Evolutionary conservation across 1,284 basidiomycete species (phyloP), one percentile per base, ranked within the genome.

Genomic region (Puccinia polysora): DNA sequence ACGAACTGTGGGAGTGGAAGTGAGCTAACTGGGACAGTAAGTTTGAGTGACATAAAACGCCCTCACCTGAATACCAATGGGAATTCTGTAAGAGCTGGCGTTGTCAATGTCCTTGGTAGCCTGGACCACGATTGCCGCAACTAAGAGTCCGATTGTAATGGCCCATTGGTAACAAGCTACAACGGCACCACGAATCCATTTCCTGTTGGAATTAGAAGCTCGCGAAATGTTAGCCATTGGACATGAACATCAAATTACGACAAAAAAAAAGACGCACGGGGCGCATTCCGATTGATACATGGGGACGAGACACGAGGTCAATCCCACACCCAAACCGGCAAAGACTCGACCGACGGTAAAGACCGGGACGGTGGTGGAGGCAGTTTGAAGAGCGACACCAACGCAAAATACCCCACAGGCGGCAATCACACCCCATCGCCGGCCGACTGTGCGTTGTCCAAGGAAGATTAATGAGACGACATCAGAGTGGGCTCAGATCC

Each of bases 251-350:
- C n/a, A n/a, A n/a, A n/a, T n/a, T n/a, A n/a, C n/a, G n/a, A n/a
- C n/a, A n/a, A n/a, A n/a, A n/a, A 49, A n/a, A 23, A 56, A 47
- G 60, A 63, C 69, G 14, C 18, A 72, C 69, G 78, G 78, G 28
- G 78, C 77, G 28, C 76, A 77, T 76, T 79, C 78, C 64, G 76
- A 76, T 74, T 78, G 78, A 77, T 77, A 79, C 76, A 79, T 76
- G 73, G 78, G 78, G 12, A 79, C 76, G 2, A 73, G 53, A 47
- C 76, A 77, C 38, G 77, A 78, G 43, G 78, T 75, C 63, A 78
- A 75, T 73, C 78, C 78, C 60, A 78, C 76, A 68, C 77, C 77
- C 52, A 78, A 73, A 74, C 78, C 78, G 30, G 78, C 78, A 70
- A 79, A 50, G 63, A 78, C 77, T 74, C 78, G 75, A 25, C 78